These are phyloP conservation scores for Diaporthe vexans DNA, from an alignment of 2,329 filamentous ascomycete species.

Conservation along the genomic window DNA sequence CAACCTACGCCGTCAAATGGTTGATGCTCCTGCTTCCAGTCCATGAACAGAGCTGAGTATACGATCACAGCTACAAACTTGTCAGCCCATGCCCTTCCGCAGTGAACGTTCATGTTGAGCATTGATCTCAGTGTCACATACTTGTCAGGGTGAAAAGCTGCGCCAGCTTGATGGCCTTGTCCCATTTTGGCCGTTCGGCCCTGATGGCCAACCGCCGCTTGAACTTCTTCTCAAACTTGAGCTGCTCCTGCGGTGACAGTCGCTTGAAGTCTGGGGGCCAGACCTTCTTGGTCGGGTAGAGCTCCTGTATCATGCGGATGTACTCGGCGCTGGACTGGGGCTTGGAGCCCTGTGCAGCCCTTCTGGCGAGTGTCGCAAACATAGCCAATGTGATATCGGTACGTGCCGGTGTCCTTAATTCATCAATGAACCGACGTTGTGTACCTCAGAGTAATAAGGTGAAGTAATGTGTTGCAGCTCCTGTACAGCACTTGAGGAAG, in stretches of 20 bases:
- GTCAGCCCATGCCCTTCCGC: not conserved
- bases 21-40: constrained; percentile 63
- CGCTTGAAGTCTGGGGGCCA: constrained; percentile 85
- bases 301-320: constrained; percentile 56
- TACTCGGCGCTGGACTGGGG: constrained; percentile 43
- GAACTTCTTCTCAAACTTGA: constrained; percentile 83
- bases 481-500: not conserved
- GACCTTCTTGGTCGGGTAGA: constrained; percentile 76
- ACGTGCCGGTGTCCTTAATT: too few relatives aligned
- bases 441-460: not conserved
- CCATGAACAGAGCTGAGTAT: constrained; percentile 74
- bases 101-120: not conserved
- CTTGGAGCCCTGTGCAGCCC: constrained; percentile 52
- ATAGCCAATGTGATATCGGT: constrained; percentile 50
- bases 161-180: constrained; percentile 73
- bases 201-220: constrained; percentile 77
- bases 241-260: constrained; percentile 79
- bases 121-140: constrained; percentile 52
- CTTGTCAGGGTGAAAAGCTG: constrained; percentile 73
- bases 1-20: constrained; percentile 64
- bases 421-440: not conserved
- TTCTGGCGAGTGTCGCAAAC: constrained; percentile 61
- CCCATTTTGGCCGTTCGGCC: constrained; percentile 73
- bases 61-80: constrained; percentile 60
- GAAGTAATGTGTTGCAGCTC: not conserved